These are phyloP conservation scores for Aspergillus asperescens DNA, from an alignment of 495 filamentous ascomycete genomes.

Conservation along the genomic window DNA sequence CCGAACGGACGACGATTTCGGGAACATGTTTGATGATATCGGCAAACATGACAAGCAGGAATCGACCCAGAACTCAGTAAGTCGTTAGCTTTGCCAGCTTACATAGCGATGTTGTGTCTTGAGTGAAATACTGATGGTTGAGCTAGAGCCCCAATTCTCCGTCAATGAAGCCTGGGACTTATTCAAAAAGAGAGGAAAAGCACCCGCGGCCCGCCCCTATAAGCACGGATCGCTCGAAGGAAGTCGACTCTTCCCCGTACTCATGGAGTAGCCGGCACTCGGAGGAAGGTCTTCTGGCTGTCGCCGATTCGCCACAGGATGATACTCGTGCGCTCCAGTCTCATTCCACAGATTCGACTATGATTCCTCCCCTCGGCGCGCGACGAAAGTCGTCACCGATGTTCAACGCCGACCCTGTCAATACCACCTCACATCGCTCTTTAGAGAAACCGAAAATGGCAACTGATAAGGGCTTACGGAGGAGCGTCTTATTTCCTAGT, in stretches of 20 bases:
- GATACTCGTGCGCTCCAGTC: not conserved
- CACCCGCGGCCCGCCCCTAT: slow-evolving; percentile 47
- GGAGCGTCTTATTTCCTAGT: slow-evolving; percentile 42
- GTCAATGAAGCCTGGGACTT: slow-evolving; percentile 14
- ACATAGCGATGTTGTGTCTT: not conserved
- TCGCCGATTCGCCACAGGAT: slow-evolving; percentile 20
- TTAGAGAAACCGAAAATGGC: slow-evolving; percentile 26
- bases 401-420: slow-evolving; percentile 20
- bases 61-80: slow-evolving; percentile 8
- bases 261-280: slow-evolving; percentile 68
- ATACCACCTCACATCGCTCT: slow-evolving; percentile 37
- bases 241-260: slow-evolving; percentile 55
- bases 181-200: slow-evolving; percentile 20
- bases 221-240: slow-evolving; percentile 51
- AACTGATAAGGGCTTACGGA: slow-evolving; percentile 42
- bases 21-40: slow-evolving; percentile 60
- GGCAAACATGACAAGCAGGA: slow-evolving; percentile 49
- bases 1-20: slow-evolving; percentile 54
- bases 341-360: not conserved
- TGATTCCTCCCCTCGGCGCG: slow-evolving; percentile 2
- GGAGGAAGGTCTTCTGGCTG: slow-evolving; percentile 53
- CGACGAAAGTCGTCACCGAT: slow-evolving; percentile 23
- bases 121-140: slow-evolving; percentile 15
- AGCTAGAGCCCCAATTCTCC: slow-evolving; percentile 25
- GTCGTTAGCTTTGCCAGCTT: not conserved